Conservation (phyloP, 345 rosid genomes). For the Schrenkiella parvula region DNA sequence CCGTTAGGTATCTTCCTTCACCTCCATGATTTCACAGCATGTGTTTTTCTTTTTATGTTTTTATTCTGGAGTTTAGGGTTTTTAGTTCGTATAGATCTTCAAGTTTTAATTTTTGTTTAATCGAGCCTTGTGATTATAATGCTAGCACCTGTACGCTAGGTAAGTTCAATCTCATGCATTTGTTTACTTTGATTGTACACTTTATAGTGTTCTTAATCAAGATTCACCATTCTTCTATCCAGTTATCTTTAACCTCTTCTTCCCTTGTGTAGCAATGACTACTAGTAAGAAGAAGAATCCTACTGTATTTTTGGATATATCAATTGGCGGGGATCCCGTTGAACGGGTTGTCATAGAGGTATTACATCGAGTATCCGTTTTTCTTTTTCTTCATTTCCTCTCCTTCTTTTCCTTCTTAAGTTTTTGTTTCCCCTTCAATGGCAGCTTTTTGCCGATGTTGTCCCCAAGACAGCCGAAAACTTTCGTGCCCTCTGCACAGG, state of each 20-base stretch:
- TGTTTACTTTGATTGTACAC: background rate
- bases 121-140: background rate
- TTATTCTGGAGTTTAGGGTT: slow-evolving; percentile 12
- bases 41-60: background rate
- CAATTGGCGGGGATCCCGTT: slow-evolving; percentile 59
- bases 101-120: background rate
- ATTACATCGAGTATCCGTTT: slow-evolving; percentile 8
- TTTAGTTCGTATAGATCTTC: background rate
- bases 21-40: background rate
- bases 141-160: background rate
- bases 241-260: background rate
- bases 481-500: slow-evolving; percentile 97
- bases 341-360: slow-evolving; percentile 86
- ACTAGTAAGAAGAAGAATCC: slow-evolving; percentile 63
- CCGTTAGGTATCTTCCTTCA: background rate
- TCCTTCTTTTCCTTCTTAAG: background rate
- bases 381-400: background rate
- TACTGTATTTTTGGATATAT: slow-evolving; percentile 67
- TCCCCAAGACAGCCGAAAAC: slow-evolving; percentile 93
- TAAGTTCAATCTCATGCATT: background rate
- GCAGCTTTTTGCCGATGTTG: slow-evolving; percentile 88
- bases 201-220: background rate
- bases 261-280: slow-evolving; percentile 44
- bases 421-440: background rate
- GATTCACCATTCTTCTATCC: background rate